Evolutionary conservation across 805 yeast genomes (phyloP).

Genomic region (Metschnikowia vanudenii): DNA sequence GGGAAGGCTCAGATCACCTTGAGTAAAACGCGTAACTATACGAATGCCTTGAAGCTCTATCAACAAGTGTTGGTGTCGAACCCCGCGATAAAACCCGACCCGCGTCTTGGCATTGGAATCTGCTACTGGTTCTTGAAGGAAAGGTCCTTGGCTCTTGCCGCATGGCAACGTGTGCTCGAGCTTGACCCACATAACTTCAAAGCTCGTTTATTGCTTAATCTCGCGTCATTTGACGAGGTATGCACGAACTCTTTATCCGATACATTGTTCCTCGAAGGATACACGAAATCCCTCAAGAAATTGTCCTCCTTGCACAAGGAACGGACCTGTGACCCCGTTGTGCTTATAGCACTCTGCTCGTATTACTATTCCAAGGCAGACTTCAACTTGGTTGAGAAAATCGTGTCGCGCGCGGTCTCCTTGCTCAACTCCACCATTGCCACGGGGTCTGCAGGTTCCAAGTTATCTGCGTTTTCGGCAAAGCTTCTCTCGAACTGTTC

Average conservation of each 20-base stretch:
- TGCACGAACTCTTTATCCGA: constrained; percentile 55
- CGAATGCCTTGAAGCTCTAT: constrained; percentile 72
- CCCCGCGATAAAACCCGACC: constrained; percentile 83
- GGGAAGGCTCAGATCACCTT: constrained; percentile 83
- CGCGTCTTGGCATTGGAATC: constrained; percentile 90
- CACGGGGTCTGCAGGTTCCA: constrained; percentile 17
- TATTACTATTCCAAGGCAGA: constrained; percentile 71
- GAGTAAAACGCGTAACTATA: constrained; percentile 63
- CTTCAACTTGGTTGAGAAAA: constrained; percentile 52
- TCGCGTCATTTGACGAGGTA: constrained; percentile 66
- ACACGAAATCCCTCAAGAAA: constrained; percentile 56
- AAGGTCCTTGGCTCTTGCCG: constrained; percentile 65
- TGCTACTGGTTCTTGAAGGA: constrained; percentile 90
- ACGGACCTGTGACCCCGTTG: constrained; percentile 53
- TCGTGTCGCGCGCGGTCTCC: constrained; percentile 50
- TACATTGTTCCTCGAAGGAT: constrained; percentile 59
- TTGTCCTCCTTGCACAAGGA: constrained; percentile 37
- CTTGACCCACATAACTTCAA: constrained; percentile 58
- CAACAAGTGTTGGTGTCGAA: constrained; percentile 77
- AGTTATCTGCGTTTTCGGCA: constrained; percentile 29
- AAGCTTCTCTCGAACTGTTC: constrained; percentile 36
- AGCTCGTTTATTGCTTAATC: constrained; percentile 63
- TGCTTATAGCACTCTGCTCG: constrained; percentile 65
- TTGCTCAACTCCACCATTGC: constrained; percentile 20
- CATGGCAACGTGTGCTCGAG: constrained; percentile 81